A percentile compares a stretch with the other conserved stretches of the same genome.
Evolutionary conservation across 345 rosid genomes (phyloP).

Genomic region (Jatropha curcas): DNA sequence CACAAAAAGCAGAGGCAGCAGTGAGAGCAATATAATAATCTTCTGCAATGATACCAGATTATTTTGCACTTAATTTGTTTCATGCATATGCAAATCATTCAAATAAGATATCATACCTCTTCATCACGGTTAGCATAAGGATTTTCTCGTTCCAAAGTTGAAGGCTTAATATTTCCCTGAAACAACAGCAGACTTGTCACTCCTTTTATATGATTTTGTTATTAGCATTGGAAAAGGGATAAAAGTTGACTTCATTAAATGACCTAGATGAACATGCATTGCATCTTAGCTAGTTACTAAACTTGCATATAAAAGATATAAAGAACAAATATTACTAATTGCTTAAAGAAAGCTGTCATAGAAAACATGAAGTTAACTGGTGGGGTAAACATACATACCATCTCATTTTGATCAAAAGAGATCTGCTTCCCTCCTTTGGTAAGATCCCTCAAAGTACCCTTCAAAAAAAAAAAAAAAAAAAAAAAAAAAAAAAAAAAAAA

Average conservation of each 20-base stretch:
- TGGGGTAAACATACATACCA: constrained; percentile 36
- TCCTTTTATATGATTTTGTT: constrained; percentile 1
- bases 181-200: constrained; percentile 6
- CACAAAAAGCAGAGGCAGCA: not conserved
- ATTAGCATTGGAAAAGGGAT: not conserved
- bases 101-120: constrained; percentile 32
- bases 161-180: constrained; percentile 43
- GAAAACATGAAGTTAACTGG: not conserved
- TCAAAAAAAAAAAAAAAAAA: too few relatives aligned
- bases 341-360: not conserved
- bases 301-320: not conserved
- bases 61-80: not conserved
- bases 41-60: not conserved
- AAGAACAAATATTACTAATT: not conserved
- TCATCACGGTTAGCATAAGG: constrained; percentile 37
- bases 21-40: constrained; percentile 4
- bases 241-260: constrained; percentile 4
- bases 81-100: not conserved
- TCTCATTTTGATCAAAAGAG: constrained; percentile 35
- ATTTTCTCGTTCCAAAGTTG: constrained; percentile 32
- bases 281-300: not conserved
- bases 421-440: constrained; percentile 38
- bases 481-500: too few relatives aligned
- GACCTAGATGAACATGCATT: not conserved
- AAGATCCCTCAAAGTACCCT: constrained; percentile 58